A percentile compares a stretch with the other conserved stretches of the same genome.
Conservation (phyloP, 2,329 filamentous ascomycete genomes). For the Botryotinia convoluta region DNA sequence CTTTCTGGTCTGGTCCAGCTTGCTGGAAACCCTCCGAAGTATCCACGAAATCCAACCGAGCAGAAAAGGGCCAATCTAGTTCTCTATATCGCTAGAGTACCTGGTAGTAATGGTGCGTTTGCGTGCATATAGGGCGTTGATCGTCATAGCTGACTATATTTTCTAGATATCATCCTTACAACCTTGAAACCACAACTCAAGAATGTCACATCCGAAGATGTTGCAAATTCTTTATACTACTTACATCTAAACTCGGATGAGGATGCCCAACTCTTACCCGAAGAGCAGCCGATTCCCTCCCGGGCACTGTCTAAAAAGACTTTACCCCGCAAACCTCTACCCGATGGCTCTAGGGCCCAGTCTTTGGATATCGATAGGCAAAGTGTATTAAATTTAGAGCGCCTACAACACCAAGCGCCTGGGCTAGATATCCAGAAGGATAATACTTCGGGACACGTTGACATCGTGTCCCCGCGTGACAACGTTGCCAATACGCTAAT, state of each 20-base stretch:
- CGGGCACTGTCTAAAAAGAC: conserved; percentile 27
- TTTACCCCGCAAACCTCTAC: conserved; percentile 37
- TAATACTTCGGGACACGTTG: conserved; percentile 3
- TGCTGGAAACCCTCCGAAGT: conserved; percentile 82
- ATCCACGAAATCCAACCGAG: conserved; percentile 74
- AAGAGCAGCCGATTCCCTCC: conserved; percentile 24
- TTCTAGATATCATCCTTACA: conserved; percentile 54
- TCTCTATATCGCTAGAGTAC: conserved; percentile 90
- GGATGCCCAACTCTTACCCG: conserved; percentile 46
- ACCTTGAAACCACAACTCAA: conserved; percentile 85
- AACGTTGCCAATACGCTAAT: conserved; percentile 11
- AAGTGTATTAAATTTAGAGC: conserved; percentile 8
- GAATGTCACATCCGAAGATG: conserved; percentile 83
- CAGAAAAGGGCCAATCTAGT: conserved; percentile 67
- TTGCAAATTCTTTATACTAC: conserved; percentile 87
- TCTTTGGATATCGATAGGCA: conserved; percentile 28
- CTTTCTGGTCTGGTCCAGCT: conserved; percentile 75
- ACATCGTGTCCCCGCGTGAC: neutral
- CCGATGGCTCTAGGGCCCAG: conserved; percentile 29
- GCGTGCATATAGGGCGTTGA: neutral
- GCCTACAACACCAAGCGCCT: neutral
- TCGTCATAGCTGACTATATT: conserved; percentile 5
- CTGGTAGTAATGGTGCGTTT: conserved; percentile 75
- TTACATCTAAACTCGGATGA: conserved; percentile 72
- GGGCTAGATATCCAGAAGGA: conserved; percentile 13